Percentiles rank a stretch among this genome's conserved stretches.
These are phyloP conservation scores for Globisporangium echinulatum DNA, from an alignment of 352 stramenopile species.

Conservation along the genomic window DNA sequence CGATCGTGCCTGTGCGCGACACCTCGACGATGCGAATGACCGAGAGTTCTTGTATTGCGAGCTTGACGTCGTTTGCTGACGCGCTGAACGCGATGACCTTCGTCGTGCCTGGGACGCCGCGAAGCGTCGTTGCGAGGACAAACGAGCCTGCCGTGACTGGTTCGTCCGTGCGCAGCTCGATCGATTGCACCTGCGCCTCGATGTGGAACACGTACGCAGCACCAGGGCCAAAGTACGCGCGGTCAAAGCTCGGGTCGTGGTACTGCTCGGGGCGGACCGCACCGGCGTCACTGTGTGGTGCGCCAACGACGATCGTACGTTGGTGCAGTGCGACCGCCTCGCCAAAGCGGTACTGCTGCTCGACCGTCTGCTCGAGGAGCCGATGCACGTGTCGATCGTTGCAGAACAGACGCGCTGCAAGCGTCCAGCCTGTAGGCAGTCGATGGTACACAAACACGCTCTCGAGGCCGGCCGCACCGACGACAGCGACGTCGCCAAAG, in stretches of 20 bases:
- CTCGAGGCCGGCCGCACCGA: conserved; percentile 78
- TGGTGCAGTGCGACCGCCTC: conserved; percentile 70
- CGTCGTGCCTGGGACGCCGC: conserved; percentile 54
- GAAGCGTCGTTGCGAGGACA: conserved; percentile 54
- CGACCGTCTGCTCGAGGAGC: conserved; percentile 65
- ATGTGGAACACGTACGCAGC: conserved; percentile 74
- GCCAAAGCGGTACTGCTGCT: conserved; percentile 88
- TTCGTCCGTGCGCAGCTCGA: conserved; percentile 50
- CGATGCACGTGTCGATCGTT: conserved; percentile 84
- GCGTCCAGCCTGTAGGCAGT: conserved; percentile 34
- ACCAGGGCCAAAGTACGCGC: conserved; percentile 56
- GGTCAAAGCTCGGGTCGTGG: conserved; percentile 50
- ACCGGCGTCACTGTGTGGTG: conserved; percentile 81
- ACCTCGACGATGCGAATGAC: conserved; percentile 84
- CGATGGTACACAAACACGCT: conserved; percentile 72
- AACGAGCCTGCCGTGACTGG: conserved; percentile 70
- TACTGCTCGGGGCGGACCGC: conserved; percentile 46
- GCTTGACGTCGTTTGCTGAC: conserved; percentile 61
- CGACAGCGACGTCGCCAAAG: conserved; percentile 81
- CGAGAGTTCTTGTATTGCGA: conserved; percentile 71
- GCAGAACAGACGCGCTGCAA: conserved; percentile 48
- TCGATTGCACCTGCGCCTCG: conserved; percentile 63
- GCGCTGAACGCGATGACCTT: conserved; percentile 54
- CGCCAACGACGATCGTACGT: conserved; percentile 86
- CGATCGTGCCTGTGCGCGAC: conserved; percentile 50